Conservation (phyloP, 2,329 filamentous ascomycete genomes). For the Talaromyces sp. region DNA sequence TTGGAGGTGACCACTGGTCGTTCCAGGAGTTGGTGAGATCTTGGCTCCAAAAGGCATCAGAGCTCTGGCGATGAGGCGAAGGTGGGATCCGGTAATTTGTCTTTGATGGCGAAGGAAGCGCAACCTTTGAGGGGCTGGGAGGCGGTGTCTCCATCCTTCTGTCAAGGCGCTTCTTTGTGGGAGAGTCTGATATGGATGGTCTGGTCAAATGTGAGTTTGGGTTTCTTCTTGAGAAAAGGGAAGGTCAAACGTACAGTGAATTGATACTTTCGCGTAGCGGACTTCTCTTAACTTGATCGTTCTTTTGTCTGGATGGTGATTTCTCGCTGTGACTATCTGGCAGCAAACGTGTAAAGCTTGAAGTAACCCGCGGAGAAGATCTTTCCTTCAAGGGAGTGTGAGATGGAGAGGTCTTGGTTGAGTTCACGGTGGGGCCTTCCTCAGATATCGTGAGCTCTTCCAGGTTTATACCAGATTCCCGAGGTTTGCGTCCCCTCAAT, state of each 20-base stretch:
- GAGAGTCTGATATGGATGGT: slow-evolving; percentile 1
- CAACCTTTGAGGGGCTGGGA: slow-evolving; percentile 38
- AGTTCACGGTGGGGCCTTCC: neutral
- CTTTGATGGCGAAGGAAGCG: slow-evolving; percentile 46
- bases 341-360: slow-evolving; percentile 16
- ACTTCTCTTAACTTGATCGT: slow-evolving; percentile 4
- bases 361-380: slow-evolving; percentile 12
- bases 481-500: slow-evolving; percentile 29
- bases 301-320: slow-evolving; percentile 14
- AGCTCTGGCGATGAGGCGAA: slow-evolving; percentile 45
- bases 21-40: slow-evolving; percentile 50
- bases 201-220: neutral
- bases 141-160: slow-evolving; percentile 34
- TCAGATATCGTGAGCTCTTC: slow-evolving; percentile 3
- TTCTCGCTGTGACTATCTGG: slow-evolving; percentile 19
- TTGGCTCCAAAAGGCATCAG: slow-evolving; percentile 52
- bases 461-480: slow-evolving; percentile 5
- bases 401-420: neutral
- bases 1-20: slow-evolving; percentile 50
- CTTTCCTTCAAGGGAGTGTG: slow-evolving; percentile 10
- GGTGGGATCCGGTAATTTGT: slow-evolving; percentile 40
- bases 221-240: neutral
- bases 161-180: slow-evolving; percentile 9
- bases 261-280: slow-evolving; percentile 12
- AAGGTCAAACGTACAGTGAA: slow-evolving; percentile 2